phyloP scores from a whole-genome alignment of 441 rosid genomes.

The Flueggea neowawraea region DNA sequence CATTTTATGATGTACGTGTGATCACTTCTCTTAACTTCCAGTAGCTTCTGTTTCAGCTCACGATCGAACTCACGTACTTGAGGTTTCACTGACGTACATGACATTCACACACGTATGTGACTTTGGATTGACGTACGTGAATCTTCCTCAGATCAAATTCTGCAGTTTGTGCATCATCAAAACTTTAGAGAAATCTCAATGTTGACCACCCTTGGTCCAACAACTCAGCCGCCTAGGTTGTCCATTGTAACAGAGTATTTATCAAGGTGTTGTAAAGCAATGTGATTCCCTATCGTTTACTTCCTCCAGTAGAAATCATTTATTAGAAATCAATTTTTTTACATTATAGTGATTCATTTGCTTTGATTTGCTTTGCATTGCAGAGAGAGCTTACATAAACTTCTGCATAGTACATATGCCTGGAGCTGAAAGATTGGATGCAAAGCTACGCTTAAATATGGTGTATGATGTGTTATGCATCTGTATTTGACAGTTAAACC shows the following conservation, averaged over 20 bases:
- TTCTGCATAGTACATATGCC: constrained; percentile 54
- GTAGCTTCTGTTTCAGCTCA: too few species aligned
- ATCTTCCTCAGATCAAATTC: too few species aligned
- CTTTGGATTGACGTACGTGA: too few species aligned
- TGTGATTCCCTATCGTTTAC: constrained; percentile 1
- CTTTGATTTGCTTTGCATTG: constrained; percentile 8
- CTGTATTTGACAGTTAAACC: not conserved
- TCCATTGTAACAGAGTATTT: constrained; percentile 97
- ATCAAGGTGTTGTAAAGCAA: constrained; percentile 54
- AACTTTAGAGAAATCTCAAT: too few species aligned
- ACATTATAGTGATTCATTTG: constrained; percentile 13
- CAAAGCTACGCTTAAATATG: constrained; percentile 80
- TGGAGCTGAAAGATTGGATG: constrained; percentile 62
- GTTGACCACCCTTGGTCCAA: too few species aligned
- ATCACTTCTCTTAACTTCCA: too few species aligned
- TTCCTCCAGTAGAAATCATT: not conserved
- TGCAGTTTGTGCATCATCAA: too few species aligned
- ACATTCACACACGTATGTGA: too few species aligned
- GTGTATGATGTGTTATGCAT: constrained; percentile 86
- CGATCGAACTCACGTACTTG: too few species aligned
- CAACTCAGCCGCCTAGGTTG: constrained; percentile 87
- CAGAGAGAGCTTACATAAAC: constrained; percentile 93
- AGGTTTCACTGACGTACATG: too few species aligned
- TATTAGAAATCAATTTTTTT: constrained; percentile 2
- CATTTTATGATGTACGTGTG: too few species aligned